A percentile compares a stretch with the other conserved stretches of the same genome.
phyloP scores from a whole-genome alignment of 208 protist genomes.

The Wallacemonas sp. region DNA sequence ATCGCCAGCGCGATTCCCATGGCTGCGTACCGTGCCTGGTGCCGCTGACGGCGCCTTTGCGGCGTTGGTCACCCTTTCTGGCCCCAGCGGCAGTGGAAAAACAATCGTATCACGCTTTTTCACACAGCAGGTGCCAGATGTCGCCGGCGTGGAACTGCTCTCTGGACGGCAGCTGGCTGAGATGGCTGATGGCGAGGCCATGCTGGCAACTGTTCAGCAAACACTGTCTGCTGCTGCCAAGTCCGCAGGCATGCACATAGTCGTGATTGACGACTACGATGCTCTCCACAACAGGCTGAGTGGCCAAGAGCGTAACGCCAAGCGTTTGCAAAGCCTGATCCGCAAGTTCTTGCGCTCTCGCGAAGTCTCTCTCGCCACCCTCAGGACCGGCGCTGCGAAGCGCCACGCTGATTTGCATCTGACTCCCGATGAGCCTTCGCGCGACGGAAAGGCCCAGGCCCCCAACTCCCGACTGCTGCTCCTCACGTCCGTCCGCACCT shows the following conservation, averaged over 20 bases:
- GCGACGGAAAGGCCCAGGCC: not conserved
- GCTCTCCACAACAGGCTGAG: constrained; percentile 34
- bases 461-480: constrained; percentile 5
- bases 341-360: constrained; percentile 35
- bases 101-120: constrained; percentile 49
- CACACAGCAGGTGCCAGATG: constrained; percentile 22
- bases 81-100: constrained; percentile 66
- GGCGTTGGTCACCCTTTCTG: constrained; percentile 49
- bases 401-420: constrained; percentile 1
- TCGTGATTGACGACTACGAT: constrained; percentile 98
- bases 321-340: constrained; percentile 26
- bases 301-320: constrained; percentile 6
- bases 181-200: constrained; percentile 19
- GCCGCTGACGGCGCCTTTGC: constrained; percentile 33
- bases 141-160: constrained; percentile 34
- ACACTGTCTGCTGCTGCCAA: not conserved
- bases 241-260: constrained; percentile 28
- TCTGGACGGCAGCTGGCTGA: constrained; percentile 40
- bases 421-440: not conserved
- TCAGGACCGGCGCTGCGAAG: not conserved
- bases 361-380: not conserved
- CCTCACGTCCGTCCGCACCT: not conserved
- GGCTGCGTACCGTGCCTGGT: constrained; percentile 6
- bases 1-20: not conserved
- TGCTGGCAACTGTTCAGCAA: not conserved